Percentiles rank a stretch among this genome's conserved stretches.
Conservation (phyloP, 2,329 filamentous ascomycete genomes). For the Plenodomus lindquistii region DNA sequence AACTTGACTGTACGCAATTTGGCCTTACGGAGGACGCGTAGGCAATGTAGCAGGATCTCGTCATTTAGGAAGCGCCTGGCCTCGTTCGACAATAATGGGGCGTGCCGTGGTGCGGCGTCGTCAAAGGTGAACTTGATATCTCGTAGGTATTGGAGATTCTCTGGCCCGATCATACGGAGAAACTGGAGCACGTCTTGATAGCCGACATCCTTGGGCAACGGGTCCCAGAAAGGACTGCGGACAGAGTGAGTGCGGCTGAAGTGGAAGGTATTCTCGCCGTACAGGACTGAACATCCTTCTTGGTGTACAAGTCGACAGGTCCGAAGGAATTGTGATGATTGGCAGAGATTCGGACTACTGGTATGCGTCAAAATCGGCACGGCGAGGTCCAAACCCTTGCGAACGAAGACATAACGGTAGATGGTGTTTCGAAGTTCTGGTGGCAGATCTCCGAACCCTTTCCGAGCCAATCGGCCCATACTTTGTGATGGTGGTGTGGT, state of each 20-base stretch:
- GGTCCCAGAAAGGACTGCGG: slow-evolving; percentile 48
- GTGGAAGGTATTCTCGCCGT: slow-evolving; percentile 55
- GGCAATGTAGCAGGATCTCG: slow-evolving; percentile 49
- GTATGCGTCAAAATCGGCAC: slow-evolving; percentile 35
- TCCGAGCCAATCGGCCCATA: background rate
- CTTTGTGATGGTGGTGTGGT: background rate
- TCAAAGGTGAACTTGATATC: slow-evolving; percentile 51
- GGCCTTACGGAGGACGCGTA: slow-evolving; percentile 49
- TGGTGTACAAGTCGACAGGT: slow-evolving; percentile 51
- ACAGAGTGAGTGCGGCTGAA: slow-evolving; percentile 46
- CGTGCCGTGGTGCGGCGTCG: slow-evolving; percentile 50
- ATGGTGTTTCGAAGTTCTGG: slow-evolving; percentile 54
- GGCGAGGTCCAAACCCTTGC: slow-evolving; percentile 36
- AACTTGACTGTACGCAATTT: slow-evolving; percentile 50
- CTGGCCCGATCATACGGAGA: slow-evolving; percentile 52
- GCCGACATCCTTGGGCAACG: slow-evolving; percentile 51
- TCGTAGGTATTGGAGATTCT: slow-evolving; percentile 52
- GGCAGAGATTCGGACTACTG: slow-evolving; percentile 36
- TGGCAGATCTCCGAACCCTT: slow-evolving; percentile 35
- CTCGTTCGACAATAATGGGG: slow-evolving; percentile 45
- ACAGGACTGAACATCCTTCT: slow-evolving; percentile 54
- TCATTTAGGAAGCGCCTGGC: slow-evolving; percentile 55
- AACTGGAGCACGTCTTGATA: slow-evolving; percentile 52
- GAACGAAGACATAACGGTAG: slow-evolving; percentile 50
- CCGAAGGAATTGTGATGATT: slow-evolving; percentile 51